Percentiles rank a stretch among this genome's conserved stretches.
These are phyloP conservation scores for Takashimella tepidaria DNA, from an alignment of 1,284 basidiomycete genomes.

Conservation along the genomic window DNA sequence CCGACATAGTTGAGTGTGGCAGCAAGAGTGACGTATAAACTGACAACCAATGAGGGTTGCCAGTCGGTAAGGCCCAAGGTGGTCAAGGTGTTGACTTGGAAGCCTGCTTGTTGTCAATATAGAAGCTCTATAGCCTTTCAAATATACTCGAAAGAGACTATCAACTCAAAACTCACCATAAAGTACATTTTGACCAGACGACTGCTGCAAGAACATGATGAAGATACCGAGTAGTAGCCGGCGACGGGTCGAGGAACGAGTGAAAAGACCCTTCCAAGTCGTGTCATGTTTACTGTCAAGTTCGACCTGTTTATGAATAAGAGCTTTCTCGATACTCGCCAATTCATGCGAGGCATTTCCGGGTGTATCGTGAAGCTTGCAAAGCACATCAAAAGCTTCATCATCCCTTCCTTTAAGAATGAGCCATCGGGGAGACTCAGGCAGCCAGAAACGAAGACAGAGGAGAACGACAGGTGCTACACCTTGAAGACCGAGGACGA, in stretches of 20 bases:
- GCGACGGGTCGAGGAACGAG: background rate
- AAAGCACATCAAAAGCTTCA: conserved; percentile 29
- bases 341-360: conserved; percentile 2
- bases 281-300: conserved; percentile 11
- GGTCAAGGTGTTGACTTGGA: conserved; percentile 6
- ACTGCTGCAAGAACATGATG: conserved; percentile 11
- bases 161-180: background rate
- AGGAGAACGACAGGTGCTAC: conserved; percentile 4
- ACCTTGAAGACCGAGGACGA: conserved; percentile 5
- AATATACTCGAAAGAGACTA: no score
- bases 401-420: conserved; percentile 26
- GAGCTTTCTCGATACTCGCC: conserved; percentile 6
- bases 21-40: conserved; percentile 7
- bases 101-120: no score
- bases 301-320: conserved; percentile 10
- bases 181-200: conserved; percentile 6
- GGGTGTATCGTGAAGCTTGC: conserved; percentile 22
- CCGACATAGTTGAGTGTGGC: conserved; percentile 3
- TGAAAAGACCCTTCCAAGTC: conserved; percentile 3
- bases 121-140: no score
- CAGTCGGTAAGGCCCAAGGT: conserved; percentile 6
- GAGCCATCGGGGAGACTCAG: conserved; percentile 32
- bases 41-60: conserved; percentile 1
- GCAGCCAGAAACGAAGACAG: conserved; percentile 3
- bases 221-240: conserved; percentile 7